A percentile compares a stretch with the other conserved stretches of the same genome.
These are phyloP conservation scores for Eucalyptus tenuipes DNA, from an alignment of 345 rosid species.

Conservation along the genomic window DNA sequence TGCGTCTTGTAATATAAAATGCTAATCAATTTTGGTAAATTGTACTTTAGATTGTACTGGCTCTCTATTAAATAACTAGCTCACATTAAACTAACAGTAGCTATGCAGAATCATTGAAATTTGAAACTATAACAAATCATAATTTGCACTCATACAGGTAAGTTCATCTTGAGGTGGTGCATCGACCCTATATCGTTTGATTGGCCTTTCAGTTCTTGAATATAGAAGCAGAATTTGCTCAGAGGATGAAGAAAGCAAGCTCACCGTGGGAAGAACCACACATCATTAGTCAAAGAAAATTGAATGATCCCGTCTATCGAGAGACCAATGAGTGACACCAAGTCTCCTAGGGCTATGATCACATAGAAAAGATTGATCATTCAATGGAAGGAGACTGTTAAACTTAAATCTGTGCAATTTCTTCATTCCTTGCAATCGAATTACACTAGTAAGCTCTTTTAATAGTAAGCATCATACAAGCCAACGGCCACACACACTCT, in stretches of 20 bases:
- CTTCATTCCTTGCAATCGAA: not conserved
- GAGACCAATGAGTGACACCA: not conserved
- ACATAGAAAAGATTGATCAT: not conserved
- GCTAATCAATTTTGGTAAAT: not conserved
- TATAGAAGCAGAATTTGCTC: not conserved
- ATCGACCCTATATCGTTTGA: not conserved
- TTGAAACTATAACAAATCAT: not conserved
- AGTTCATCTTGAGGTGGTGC: not conserved
- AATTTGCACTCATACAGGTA: not conserved
- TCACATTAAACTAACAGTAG: accelerated
- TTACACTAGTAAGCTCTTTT: no score
- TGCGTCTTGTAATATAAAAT: no score
- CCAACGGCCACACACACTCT: not conserved
- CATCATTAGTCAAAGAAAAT: not conserved
- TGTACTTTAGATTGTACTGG: accelerated
- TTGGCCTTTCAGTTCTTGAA: not conserved
- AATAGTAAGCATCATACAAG: not conserved
- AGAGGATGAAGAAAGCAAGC: not conserved
- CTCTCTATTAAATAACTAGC: not conserved
- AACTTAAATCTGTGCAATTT: no score
- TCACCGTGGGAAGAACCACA: not conserved
- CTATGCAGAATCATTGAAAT: not conserved
- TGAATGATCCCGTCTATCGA: not conserved
- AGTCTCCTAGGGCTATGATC: not conserved
- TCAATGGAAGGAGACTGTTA: no score